Percentiles rank a stretch among this genome's conserved stretches.
phyloP scores from a whole-genome alignment of 2,329 filamentous ascomycete genomes.

The Mycosphaerelloides madeirae region DNA sequence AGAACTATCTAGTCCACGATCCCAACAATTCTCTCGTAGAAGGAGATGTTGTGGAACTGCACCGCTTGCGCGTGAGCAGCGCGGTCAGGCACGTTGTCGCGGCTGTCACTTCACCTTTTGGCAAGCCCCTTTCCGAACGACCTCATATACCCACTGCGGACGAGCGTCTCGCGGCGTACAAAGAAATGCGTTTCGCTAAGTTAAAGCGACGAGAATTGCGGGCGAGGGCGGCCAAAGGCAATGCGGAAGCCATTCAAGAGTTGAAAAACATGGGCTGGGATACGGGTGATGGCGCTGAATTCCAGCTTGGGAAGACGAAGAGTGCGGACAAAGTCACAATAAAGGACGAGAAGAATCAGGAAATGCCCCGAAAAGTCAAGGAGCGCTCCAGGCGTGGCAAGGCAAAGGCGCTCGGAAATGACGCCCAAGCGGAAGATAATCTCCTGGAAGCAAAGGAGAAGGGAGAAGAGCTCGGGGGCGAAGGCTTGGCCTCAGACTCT shows the following conservation, averaged over 20 bases:
- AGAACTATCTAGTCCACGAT: conserved; percentile 70
- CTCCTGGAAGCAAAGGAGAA: conserved; percentile 25
- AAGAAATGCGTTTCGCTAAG: conserved; percentile 55
- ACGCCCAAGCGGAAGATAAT: conserved; percentile 26
- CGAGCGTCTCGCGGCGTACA: conserved; percentile 54
- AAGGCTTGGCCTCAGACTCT: conserved; percentile 18
- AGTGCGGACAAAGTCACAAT: conserved; percentile 21
- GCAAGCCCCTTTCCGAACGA: conserved; percentile 58
- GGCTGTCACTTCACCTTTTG: conserved; percentile 67
- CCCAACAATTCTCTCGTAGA: conserved; percentile 66
- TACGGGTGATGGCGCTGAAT: conserved; percentile 24
- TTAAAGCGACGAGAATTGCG: conserved; percentile 38
- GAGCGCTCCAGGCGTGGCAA: conserved; percentile 27
- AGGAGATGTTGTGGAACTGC: conserved; percentile 72
- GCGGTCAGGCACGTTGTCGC: conserved; percentile 68
- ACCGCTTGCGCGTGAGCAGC: conserved; percentile 62
- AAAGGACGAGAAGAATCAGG: conserved; percentile 30
- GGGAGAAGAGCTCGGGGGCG: conserved; percentile 18
- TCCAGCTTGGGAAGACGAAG: conserved; percentile 26
- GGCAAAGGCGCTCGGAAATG: conserved; percentile 22
- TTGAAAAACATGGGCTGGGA: conserved; percentile 27
- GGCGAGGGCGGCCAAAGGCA: conserved; percentile 27
- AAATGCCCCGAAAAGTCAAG: conserved; percentile 28
- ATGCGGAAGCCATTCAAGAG: conserved; percentile 25
- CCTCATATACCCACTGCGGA: conserved; percentile 62